Conservation (phyloP, 371 early-diverging fungal species). For the Mucor plumbeus region DNA sequence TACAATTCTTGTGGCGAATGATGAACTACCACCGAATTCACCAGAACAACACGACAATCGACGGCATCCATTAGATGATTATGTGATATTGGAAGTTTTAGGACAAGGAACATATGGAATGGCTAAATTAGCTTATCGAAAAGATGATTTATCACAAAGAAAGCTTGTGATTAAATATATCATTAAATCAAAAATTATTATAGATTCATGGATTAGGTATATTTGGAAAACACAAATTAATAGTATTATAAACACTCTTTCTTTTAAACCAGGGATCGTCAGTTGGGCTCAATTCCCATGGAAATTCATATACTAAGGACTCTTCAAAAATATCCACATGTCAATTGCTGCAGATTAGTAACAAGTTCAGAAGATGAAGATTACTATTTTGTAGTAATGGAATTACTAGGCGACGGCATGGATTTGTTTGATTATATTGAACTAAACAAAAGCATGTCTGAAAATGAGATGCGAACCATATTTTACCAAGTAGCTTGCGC, state of each 20-base stretch:
- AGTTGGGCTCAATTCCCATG: constrained; percentile 67
- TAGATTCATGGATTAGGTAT: constrained; percentile 63
- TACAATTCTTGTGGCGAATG: background rate
- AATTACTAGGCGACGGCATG: constrained; percentile 66
- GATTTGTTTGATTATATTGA: constrained; percentile 84
- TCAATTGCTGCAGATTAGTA: constrained; percentile 65
- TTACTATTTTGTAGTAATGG: constrained; percentile 72
- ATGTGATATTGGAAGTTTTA: constrained; percentile 60
- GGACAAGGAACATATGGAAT: constrained; percentile 79
- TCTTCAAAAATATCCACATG: constrained; percentile 60
- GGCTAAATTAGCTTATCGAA: constrained; percentile 61
- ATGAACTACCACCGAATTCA: constrained; percentile 2
- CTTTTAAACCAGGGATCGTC: constrained; percentile 51
- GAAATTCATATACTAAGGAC: constrained; percentile 74
- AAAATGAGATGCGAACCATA: constrained; percentile 62
- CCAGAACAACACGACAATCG: constrained; percentile 9
- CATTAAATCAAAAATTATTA: constrained; percentile 67
- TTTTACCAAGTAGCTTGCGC: constrained; percentile 70
- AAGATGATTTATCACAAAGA: constrained; percentile 44
- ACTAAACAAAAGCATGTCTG: constrained; percentile 58
- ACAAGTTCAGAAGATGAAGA: constrained; percentile 69
- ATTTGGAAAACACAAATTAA: background rate
- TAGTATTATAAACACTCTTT: background rate
- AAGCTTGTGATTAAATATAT: constrained; percentile 75
- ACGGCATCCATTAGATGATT: constrained; percentile 49